Conservation (phyloP, 805 yeast species). For the Myxozyma vanderwaltii region DNA sequence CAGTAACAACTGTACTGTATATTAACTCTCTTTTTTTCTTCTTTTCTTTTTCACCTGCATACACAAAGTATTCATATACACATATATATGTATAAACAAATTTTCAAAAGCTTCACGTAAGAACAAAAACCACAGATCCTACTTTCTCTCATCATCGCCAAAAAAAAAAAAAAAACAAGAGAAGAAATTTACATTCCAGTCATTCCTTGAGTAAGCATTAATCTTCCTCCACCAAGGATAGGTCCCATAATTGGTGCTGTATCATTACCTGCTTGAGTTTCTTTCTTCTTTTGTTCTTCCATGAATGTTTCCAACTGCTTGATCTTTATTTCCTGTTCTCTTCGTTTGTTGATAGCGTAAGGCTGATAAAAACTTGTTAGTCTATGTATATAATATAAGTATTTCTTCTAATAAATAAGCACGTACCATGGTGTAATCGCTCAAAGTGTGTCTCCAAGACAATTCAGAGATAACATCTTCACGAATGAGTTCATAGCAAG, state of each 20-base stretch:
- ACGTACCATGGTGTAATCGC: slow-evolving; percentile 67
- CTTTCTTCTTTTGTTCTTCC: slow-evolving; percentile 59
- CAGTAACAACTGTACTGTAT: no score
- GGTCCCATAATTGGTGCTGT: slow-evolving; percentile 48
- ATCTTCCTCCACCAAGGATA: slow-evolving; percentile 29
- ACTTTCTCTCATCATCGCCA: no score
- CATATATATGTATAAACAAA: no score
- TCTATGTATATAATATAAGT: not conserved
- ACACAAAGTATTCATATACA: no score
- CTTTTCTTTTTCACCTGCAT: no score
- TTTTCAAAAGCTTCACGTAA: no score
- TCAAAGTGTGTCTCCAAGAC: slow-evolving; percentile 85
- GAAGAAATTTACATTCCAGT: slow-evolving; percentile 16
- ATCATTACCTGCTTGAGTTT: slow-evolving; percentile 51
- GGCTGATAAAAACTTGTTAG: slow-evolving; percentile 49
- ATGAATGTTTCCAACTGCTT: slow-evolving; percentile 68
- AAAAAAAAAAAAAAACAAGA: not conserved
- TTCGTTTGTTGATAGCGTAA: slow-evolving; percentile 78
- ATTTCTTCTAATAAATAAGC: not conserved
- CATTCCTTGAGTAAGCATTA: slow-evolving; percentile 35
- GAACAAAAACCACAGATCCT: no score
- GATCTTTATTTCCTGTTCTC: slow-evolving; percentile 72
- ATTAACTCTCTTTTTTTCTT: no score
- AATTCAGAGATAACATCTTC: slow-evolving; percentile 85
- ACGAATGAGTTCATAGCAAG: slow-evolving; percentile 77